Evolutionary conservation across 2,329 filamentous ascomycete genomes (phyloP), one percentile per base, ranked within the genome.

Genomic region (Phaeoacremonium minimum): DNA sequence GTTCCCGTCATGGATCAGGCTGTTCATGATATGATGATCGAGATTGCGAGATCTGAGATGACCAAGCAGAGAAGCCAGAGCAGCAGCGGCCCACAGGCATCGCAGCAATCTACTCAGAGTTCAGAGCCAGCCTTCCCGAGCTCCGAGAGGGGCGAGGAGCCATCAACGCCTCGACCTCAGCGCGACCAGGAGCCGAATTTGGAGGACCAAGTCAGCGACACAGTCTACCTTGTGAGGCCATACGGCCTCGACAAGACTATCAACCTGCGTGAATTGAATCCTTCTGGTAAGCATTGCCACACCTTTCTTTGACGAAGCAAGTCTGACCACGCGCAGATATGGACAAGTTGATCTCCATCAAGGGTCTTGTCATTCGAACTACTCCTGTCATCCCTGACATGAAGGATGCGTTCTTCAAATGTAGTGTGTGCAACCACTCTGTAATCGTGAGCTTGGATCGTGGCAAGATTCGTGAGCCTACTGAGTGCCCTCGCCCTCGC

Each of bases 371-470:
- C 42, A 98, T 98, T 53, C 83, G 93, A 44, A 86, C 93, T 4
- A 97, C 93, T 0, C 89, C 93, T 1, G 87, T 98, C 46, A 97
- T 98, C 46, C 93, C 93, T 1, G 93, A 98, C 52, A 98, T 98
- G 94, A 96, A 94, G 65, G 87, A 95, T 57, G 93, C 93, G 1
- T 96, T 95, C 66, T 98, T 98, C 77, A 85, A 87, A 45, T 98
- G 93, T 66, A 87, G 88, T 40, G 80, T 91, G 17, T 98, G 93
- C 64, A 88, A 89, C 52, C 88, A 96, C 62, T 91, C 87, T 4
- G 80, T 95, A 43, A 87, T 85, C 45, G 88, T 96, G 37, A 85
- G 89, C 38, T 85, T 98, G 52, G 93, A 98, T 57, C 85, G 93
- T 53, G 93, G 94, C 60, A 93, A 91, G 67, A 98, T 98, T 52